A percentile compares a stretch with the other conserved stretches of the same genome.
These are phyloP conservation scores for Coemansia sp. DNA, from an alignment of 192 early-diverging fungal genomes.

Conservation along the genomic window DNA sequence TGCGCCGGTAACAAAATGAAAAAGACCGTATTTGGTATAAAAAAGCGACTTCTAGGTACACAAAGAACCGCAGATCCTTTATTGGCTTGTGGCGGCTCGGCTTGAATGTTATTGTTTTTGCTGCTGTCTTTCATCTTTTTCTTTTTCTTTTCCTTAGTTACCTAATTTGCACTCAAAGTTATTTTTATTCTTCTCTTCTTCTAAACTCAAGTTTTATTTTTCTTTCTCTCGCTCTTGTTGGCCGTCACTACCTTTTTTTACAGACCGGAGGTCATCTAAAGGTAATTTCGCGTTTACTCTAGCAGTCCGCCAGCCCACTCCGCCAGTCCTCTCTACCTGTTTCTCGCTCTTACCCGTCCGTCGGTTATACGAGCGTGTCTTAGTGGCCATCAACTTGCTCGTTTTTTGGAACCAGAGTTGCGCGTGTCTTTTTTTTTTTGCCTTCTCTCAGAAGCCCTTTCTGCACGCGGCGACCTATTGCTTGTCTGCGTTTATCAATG, in stretches of 20 bases:
- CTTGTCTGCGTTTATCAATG: neutral
- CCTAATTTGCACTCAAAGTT: constrained; percentile 9
- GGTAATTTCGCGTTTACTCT: constrained; percentile 14
- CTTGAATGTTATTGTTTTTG: constrained; percentile 7
- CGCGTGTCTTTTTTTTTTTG: neutral
- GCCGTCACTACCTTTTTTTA: neutral
- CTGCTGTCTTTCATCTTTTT: neutral
- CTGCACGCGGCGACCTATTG: neutral
- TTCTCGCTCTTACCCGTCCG: neutral
- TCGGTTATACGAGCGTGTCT: neutral
- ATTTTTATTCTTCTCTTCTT: neutral
- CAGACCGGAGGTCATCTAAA: constrained; percentile 3
- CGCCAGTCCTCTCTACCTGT: neutral
- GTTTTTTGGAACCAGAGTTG: neutral
- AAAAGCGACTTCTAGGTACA: neutral
- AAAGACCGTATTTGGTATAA: neutral
- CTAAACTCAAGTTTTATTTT: neutral
- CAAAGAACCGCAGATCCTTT: neutral
- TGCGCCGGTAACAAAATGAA: constrained; percentile 22
- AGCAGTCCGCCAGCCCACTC: neutral
- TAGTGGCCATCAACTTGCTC: neutral
- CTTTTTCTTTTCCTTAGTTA: neutral
- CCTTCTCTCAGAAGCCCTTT: neutral
- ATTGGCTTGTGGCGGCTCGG: neutral
- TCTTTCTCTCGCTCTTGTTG: neutral